Percentiles rank a stretch among this genome's conserved stretches.
Conservation (phyloP, 441 rosid genomes). For the Viola pubescens region DNA sequence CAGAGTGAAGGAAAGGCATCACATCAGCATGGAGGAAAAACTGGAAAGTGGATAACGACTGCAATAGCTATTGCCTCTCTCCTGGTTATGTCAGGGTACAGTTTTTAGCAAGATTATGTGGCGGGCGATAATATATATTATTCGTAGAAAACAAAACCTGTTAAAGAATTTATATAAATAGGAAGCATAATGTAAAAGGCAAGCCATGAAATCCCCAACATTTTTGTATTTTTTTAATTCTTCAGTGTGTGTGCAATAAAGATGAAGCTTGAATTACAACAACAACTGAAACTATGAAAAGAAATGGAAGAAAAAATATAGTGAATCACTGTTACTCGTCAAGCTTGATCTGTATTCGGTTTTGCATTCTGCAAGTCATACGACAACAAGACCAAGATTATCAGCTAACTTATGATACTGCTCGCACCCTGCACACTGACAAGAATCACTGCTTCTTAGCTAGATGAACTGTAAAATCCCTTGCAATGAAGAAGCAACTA, state of each 20-base stretch:
- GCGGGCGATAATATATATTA: neutral
- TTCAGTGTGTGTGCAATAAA: slow-evolving; percentile 11
- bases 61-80: slow-evolving; percentile 44
- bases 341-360: slow-evolving; percentile 34
- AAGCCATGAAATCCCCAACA: slow-evolving; percentile 10
- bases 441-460: slow-evolving; percentile 19
- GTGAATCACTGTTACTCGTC: slow-evolving; percentile 17
- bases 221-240: slow-evolving; percentile 25
- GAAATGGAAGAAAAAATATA: slow-evolving; percentile 3
- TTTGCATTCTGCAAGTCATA: slow-evolving; percentile 51
- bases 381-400: slow-evolving; percentile 77
- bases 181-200: slow-evolving; percentile 21
- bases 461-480: slow-evolving; percentile 11
- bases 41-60: slow-evolving; percentile 38
- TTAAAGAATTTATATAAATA: neutral
- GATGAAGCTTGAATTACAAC: slow-evolving; percentile 10
- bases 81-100: slow-evolving; percentile 36
- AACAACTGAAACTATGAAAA: slow-evolving; percentile 1
- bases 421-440: slow-evolving; percentile 87
- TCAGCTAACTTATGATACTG: slow-evolving; percentile 80
- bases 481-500: slow-evolving; percentile 1
- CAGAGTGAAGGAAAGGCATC: slow-evolving; percentile 60
- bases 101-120: slow-evolving; percentile 21
- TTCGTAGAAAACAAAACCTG: too few relatives aligned
- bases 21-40: slow-evolving; percentile 34